Percentiles rank a stretch among this genome's conserved stretches.
These are phyloP conservation scores for Coemansia interrupta DNA, from an alignment of 192 early-diverging fungal genomes.

Conservation along the genomic window DNA sequence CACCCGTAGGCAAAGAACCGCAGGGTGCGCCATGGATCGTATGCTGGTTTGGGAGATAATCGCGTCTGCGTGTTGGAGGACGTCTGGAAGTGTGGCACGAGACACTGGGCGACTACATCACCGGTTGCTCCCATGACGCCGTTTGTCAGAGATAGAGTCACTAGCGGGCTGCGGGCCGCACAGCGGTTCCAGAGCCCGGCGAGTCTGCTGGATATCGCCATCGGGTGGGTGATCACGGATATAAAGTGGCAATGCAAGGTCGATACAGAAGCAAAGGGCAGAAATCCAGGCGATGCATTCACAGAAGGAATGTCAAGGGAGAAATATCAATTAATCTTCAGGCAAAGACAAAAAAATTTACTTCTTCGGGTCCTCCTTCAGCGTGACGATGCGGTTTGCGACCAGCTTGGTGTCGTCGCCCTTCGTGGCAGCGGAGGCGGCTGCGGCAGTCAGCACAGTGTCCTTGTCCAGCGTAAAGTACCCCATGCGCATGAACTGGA, in stretches of 20 bases:
- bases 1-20: constrained; percentile 65
- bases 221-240: not conserved
- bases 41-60: not conserved
- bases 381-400: constrained; percentile 65
- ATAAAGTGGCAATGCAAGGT: too few species aligned
- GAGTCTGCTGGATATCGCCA: not conserved
- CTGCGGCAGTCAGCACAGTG: constrained; percentile 60
- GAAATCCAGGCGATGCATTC: not conserved
- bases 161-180: constrained; percentile 54
- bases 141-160: constrained; percentile 66
- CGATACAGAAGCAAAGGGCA: not conserved
- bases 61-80: not conserved
- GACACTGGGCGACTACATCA: constrained; percentile 60
- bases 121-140: constrained; percentile 57
- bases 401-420: constrained; percentile 59
- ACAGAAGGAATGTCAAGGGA: not conserved
- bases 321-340: constrained; percentile 1
- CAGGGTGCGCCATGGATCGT: constrained; percentile 37
- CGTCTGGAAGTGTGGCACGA: constrained; percentile 10
- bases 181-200: constrained; percentile 14
- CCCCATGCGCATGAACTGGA: constrained; percentile 94
- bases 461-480: constrained; percentile 98
- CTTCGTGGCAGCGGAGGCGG: constrained; percentile 55
- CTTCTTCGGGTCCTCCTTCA: constrained; percentile 70
- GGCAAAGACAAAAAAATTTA: constrained; percentile 4